A percentile compares a stretch with the other conserved stretches of the same genome.
phyloP scores from a whole-genome alignment of 2,329 filamentous ascomycete genomes.

The Cordyceps sp. region DNA sequence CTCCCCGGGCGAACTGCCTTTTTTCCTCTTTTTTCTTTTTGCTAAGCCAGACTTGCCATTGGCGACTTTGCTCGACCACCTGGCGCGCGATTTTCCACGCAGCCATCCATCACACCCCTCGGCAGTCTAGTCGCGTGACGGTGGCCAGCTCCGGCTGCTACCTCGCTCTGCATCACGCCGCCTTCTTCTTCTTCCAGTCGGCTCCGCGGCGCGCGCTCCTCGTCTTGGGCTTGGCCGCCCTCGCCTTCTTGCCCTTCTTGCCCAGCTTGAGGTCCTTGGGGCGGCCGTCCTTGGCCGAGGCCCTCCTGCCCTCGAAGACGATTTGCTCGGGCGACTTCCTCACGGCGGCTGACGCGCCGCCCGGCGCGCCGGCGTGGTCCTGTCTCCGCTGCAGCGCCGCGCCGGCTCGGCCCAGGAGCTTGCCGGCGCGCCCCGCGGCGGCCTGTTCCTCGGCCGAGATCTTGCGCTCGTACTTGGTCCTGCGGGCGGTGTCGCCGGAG shows the following conservation, averaged over 20 bases:
- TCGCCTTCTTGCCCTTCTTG: constrained; percentile 34
- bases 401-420: constrained; percentile 55
- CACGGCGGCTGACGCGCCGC: constrained; percentile 6
- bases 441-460: constrained; percentile 53
- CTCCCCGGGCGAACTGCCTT: too few species aligned
- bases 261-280: constrained; percentile 41
- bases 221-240: constrained; percentile 18
- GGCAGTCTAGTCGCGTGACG: too few species aligned
- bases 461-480: constrained; percentile 50
- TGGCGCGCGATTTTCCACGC: too few species aligned
- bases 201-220: constrained; percentile 22
- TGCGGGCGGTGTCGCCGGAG: constrained; percentile 20
- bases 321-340: constrained; percentile 50
- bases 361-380: constrained; percentile 7
- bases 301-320: constrained; percentile 69
- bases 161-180: too few species aligned
- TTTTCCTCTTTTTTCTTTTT: too few species aligned
- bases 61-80: too few species aligned
- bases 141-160: too few species aligned
- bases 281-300: constrained; percentile 47
- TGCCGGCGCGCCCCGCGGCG: constrained; percentile 54
- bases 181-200: constrained; percentile 27
- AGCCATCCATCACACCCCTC: too few species aligned
- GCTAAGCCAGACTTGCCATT: too few species aligned
- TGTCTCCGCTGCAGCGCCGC: constrained; percentile 29